Conservation (phyloP, 805 yeast genomes). For the Saccharomycopsis fibuligera region DNA sequence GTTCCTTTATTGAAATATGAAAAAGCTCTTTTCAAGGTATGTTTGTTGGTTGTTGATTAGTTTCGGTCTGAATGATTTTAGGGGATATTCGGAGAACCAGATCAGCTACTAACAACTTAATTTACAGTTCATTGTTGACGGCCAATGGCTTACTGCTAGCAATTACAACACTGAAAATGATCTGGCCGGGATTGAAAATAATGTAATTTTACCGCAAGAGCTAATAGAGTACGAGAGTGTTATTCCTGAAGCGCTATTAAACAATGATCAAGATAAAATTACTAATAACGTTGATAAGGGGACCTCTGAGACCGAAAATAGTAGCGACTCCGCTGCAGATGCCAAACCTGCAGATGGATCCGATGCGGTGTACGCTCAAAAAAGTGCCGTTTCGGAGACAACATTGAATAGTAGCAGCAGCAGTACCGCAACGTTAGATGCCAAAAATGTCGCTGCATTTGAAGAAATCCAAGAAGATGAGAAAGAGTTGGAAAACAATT, state of each 20-base stretch:
- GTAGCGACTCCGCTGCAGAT: too few relatives aligned
- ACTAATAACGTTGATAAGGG: not conserved
- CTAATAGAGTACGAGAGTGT: constrained; percentile 22
- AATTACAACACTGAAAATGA: constrained; percentile 34
- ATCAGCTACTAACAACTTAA: not conserved
- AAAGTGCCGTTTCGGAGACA: not conserved
- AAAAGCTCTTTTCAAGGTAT: constrained; percentile 36
- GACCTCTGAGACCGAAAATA: too few relatives aligned
- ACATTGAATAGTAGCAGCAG: constrained; percentile 6
- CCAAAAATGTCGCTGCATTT: not conserved
- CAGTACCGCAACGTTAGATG: constrained; percentile 9
- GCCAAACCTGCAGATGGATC: too few relatives aligned
- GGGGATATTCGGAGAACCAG: too few relatives aligned
- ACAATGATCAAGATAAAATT: not conserved
- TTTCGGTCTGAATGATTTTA: too few relatives aligned
- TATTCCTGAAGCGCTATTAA: not conserved
- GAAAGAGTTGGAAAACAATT: too few relatives aligned
- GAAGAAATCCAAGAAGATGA: not conserved
- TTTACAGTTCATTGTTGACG: constrained; percentile 46
- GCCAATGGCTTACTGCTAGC: constrained; percentile 43
- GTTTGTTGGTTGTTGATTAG: constrained; percentile 1
- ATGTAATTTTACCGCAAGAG: constrained; percentile 37
- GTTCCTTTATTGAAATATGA: constrained; percentile 24
- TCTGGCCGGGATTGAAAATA: constrained; percentile 44
- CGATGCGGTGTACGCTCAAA: not conserved